Base-by-base conservation (phyloP, 140 eudicot species). In the Oenanthe javanica region DNA sequence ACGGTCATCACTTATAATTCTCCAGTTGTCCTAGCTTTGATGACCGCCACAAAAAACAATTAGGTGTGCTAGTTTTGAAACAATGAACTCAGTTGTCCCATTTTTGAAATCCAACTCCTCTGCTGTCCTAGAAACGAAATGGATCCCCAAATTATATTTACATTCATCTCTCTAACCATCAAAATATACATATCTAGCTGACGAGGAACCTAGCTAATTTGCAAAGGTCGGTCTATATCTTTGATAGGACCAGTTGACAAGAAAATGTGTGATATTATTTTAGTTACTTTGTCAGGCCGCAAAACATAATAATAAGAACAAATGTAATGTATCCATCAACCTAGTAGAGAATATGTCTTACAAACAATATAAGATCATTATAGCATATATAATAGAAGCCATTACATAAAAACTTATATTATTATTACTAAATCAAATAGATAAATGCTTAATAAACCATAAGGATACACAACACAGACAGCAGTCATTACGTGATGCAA, bases 401-500 rank as follows among this genome's bases (percentile, higher is more conserved):
- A 23, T 63, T 63, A 63, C 4, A 63, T 80, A 8, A 50, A 31
- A 11, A 36, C 21, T 27, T 21, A 46, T 51, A 76, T 7, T 14
- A 40, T 3, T 23, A 70, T 49, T 18, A 72, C 13, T 38, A 64
- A 46, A 49, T 48, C 6, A 77, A 31, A 23, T 16, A 77, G 46
- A 10, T 63, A 63, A 55, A 9, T 74, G 21, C 70, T 72, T 43
- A 79, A 38, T 50, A 52, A 77, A 52, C 27, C 59, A 73, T 67
- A 59, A 90, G 95, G 96, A 95, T 95, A 95, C 99, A 81, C 91
- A 92, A 83, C 92, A 84, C 80, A 95, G 89, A 81, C 97, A 95
- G 86, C 99, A 95, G 40, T 97, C 97, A 80, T 85, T 95, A 69
- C 92, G 89, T 63, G 90, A 95, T 90, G 87, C 97, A 95, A 79